Percentiles rank a stretch among this genome's conserved stretches.
These are phyloP conservation scores for Cystoderma amianthinum DNA, from an alignment of 768 basidiomycete genomes.

Conservation along the genomic window DNA sequence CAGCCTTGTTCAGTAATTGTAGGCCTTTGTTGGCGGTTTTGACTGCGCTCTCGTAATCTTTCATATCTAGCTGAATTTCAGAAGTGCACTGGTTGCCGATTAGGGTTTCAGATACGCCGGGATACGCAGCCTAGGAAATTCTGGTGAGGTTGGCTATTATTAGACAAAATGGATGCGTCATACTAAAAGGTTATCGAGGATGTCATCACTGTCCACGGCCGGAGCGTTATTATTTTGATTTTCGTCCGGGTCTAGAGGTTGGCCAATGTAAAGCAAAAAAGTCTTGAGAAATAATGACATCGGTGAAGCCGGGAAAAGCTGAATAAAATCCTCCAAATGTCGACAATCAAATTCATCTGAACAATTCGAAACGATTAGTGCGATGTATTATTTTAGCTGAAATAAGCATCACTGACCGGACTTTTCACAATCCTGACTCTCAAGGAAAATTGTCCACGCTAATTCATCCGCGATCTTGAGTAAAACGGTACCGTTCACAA, in stretches of 20 bases:
- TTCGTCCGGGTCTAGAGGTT: slow-evolving; percentile 35
- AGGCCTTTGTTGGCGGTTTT: slow-evolving; percentile 69
- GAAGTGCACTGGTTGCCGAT: slow-evolving; percentile 61
- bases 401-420: slow-evolving; percentile 43
- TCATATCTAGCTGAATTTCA: slow-evolving; percentile 58
- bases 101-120: slow-evolving; percentile 44
- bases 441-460: slow-evolving; percentile 77
- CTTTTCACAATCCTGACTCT: slow-evolving; percentile 61
- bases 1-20: slow-evolving; percentile 41
- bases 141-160: not conserved
- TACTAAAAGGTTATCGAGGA: slow-evolving; percentile 59
- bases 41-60: slow-evolving; percentile 71
- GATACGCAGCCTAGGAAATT: slow-evolving; percentile 45
- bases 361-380: not conserved
- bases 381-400: slow-evolving; percentile 3
- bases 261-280: slow-evolving; percentile 60
- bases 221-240: slow-evolving; percentile 11
- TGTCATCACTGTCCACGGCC: slow-evolving; percentile 39
- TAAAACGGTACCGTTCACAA: slow-evolving; percentile 71
- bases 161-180: not conserved
- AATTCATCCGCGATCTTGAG: slow-evolving; percentile 71
- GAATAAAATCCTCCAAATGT: slow-evolving; percentile 52
- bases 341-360: slow-evolving; percentile 56
- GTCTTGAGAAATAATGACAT: slow-evolving; percentile 54
- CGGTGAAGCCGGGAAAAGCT: slow-evolving; percentile 54